phyloP scores from a whole-genome alignment of 1,284 basidiomycete species.

The Pseudomicrostroma phylloplanum region DNA sequence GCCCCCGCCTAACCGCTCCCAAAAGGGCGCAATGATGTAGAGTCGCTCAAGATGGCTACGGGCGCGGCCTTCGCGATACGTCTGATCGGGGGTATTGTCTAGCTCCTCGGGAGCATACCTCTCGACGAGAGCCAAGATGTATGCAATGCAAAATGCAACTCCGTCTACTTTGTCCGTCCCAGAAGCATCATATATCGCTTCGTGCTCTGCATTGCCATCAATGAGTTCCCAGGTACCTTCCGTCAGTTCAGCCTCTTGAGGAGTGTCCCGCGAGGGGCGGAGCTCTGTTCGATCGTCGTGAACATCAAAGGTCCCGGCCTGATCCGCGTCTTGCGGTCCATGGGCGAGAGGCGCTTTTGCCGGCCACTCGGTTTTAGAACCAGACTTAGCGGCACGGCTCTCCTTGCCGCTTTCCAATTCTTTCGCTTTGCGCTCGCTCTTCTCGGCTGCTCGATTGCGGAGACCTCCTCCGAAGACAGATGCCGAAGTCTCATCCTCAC shows the following conservation, averaged over 20 bases:
- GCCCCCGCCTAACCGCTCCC: constrained; percentile 38
- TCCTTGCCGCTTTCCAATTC: too few relatives aligned
- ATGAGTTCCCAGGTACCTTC: constrained; percentile 32
- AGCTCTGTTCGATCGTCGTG: constrained; percentile 16
- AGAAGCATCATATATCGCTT: constrained; percentile 4
- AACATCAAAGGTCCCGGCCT: constrained; percentile 6
- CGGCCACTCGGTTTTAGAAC: too few relatives aligned
- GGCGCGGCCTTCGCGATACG: constrained; percentile 43
- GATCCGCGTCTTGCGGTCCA: too few relatives aligned
- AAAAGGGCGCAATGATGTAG: constrained; percentile 50
- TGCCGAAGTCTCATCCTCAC: background rate
- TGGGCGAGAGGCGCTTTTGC: too few relatives aligned
- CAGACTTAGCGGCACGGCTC: too few relatives aligned
- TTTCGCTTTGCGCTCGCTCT: too few relatives aligned
- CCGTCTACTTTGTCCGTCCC: constrained; percentile 42
- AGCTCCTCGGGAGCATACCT: constrained; percentile 46
- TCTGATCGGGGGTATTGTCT: constrained; percentile 38
- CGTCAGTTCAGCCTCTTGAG: background rate
- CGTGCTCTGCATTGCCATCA: constrained; percentile 15
- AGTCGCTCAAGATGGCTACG: constrained; percentile 47
- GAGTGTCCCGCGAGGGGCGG: constrained; percentile 6
- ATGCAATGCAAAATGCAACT: constrained; percentile 46
- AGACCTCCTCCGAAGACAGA: too few relatives aligned
- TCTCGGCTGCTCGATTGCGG: too few relatives aligned
- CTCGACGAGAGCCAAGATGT: constrained; percentile 47